Evolutionary conservation across 2,329 filamentous ascomycete genomes (phyloP).

Genomic region (Camillea tinctor): DNA sequence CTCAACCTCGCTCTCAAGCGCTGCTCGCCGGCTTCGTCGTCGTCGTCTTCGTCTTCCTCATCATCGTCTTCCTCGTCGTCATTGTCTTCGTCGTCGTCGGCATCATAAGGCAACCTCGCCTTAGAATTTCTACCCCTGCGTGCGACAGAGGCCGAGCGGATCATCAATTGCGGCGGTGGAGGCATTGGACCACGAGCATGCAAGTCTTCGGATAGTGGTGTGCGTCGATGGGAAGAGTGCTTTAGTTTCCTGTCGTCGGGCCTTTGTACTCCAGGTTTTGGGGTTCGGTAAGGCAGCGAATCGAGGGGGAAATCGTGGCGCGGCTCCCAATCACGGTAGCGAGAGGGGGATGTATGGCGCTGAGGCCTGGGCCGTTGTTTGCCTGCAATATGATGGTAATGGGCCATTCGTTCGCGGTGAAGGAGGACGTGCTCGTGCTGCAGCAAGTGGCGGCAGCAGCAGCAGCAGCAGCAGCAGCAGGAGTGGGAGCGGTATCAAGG

Average conservation of each 20-base stretch:
- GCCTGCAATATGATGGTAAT: conserved; percentile 27
- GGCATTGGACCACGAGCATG: conserved; percentile 28
- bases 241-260: conserved; percentile 27
- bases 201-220: conserved; percentile 27
- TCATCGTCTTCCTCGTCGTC: conserved; percentile 24
- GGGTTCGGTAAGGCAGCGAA: conserved; percentile 37
- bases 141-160: conserved; percentile 23
- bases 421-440: conserved; percentile 17
- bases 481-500: no score
- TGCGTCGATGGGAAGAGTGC: conserved; percentile 25
- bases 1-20: conserved; percentile 26
- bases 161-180: conserved; percentile 27
- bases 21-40: conserved; percentile 25
- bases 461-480: no score
- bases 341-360: conserved; percentile 28
- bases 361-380: conserved; percentile 30
- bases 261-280: conserved; percentile 35
- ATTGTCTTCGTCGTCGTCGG: conserved; percentile 24
- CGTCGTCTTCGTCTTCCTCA: conserved; percentile 21
- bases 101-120: conserved; percentile 21
- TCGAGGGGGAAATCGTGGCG: conserved; percentile 27
- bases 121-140: conserved; percentile 20
- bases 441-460: no score
- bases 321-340: conserved; percentile 33
- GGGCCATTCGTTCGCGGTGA: conserved; percentile 32